Percentiles rank a stretch among this genome's conserved stretches.
Evolutionary conservation across 441 rosid species (phyloP).

Genomic region (Rhodomyrtus psidioides): DNA sequence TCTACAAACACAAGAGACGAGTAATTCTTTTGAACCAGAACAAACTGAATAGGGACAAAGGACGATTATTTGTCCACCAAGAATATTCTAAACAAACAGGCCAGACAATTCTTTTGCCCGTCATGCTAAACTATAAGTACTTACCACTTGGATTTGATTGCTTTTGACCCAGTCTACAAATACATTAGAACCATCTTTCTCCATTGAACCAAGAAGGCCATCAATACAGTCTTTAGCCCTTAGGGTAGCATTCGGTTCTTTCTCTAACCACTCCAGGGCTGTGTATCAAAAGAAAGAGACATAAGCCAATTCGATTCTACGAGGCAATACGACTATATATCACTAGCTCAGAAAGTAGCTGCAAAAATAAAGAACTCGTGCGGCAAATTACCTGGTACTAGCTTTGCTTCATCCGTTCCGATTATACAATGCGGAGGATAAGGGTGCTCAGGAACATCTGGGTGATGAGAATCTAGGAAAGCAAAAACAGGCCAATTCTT

Average conservation of each 20-base stretch:
- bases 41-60: background rate
- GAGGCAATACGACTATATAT: background rate
- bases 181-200: conserved; percentile 71
- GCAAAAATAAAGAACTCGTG: background rate
- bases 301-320: background rate
- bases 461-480: conserved; percentile 75
- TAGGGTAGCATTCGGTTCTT: conserved; percentile 51
- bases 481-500: conserved; percentile 82
- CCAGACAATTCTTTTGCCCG: background rate
- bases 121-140: background rate
- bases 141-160: conserved; percentile 62
- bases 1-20: conserved; percentile 26
- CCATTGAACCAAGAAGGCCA: conserved; percentile 77
- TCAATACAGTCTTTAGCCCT: conserved; percentile 68
- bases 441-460: conserved; percentile 71
- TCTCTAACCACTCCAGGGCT: conserved; percentile 74
- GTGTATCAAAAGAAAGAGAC: background rate
- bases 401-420: conserved; percentile 69
- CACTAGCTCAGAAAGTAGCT: background rate
- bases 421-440: conserved; percentile 80
- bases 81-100: background rate
- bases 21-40: background rate
- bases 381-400: conserved; percentile 64
- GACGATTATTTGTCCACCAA: background rate
- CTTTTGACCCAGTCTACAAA: conserved; percentile 67